These are phyloP conservation scores for Diaporthe batatas DNA, from an alignment of 2,329 filamentous ascomycete genomes.

Conservation along the genomic window DNA sequence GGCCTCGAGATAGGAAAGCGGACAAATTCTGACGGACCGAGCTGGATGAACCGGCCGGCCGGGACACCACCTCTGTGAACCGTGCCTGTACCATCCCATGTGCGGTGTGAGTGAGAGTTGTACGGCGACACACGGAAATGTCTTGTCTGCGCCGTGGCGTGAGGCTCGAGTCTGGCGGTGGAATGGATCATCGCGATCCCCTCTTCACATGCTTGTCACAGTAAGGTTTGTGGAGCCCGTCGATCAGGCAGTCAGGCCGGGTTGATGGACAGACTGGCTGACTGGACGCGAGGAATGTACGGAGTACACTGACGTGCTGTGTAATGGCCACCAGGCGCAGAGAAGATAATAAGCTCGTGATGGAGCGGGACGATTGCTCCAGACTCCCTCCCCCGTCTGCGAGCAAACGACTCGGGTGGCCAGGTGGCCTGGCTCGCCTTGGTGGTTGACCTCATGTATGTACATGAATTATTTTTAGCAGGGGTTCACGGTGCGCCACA, in stretches of 20 bases:
- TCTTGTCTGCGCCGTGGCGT: background rate
- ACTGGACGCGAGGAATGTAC: slow-evolving; percentile 14
- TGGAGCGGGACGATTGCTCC: slow-evolving; percentile 19
- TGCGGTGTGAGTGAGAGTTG: slow-evolving; percentile 3
- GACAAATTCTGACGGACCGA: background rate
- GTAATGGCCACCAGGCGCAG: background rate
- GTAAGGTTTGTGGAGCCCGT: slow-evolving; percentile 29
- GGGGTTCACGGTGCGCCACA: slow-evolving; percentile 35
- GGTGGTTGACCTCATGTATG: slow-evolving; percentile 36
- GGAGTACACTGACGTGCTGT: no score
- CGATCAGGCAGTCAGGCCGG: slow-evolving; percentile 6
- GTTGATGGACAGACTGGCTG: background rate
- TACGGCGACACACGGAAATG: slow-evolving; percentile 7
- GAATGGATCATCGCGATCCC: slow-evolving; percentile 25
- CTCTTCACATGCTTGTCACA: slow-evolving; percentile 29
- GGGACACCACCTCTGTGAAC: background rate
- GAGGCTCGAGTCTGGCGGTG: background rate
- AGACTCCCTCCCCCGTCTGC: background rate
- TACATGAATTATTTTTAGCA: slow-evolving; percentile 40
- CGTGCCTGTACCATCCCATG: background rate
- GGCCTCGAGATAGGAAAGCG: background rate
- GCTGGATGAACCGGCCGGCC: background rate
- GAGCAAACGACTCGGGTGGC: slow-evolving; percentile 27
- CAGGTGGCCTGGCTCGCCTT: no score
- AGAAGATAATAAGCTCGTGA: slow-evolving; percentile 14